Percentiles rank a stretch among this genome's conserved stretches.
Evolutionary conservation across 225 moss, liverwort and hornwort species (phyloP).

Genomic region (Takakia lepidozioides): DNA sequence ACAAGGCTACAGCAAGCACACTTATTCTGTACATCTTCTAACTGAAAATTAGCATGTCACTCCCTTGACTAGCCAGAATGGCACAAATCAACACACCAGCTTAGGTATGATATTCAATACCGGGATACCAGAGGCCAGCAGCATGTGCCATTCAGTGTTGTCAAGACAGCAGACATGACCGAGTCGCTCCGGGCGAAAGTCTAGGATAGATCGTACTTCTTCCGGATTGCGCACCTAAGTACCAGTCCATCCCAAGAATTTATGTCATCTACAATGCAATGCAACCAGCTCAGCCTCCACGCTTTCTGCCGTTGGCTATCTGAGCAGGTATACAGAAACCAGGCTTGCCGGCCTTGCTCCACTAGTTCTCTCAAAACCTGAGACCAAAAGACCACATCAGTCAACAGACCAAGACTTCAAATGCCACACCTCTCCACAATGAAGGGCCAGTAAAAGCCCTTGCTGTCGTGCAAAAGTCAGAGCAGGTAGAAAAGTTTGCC

Average conservation of each 20-base stretch:
- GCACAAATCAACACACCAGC: too few species aligned
- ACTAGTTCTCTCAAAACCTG: too few species aligned
- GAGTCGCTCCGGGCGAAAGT: constrained; percentile 60
- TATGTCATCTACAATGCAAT: constrained; percentile 4
- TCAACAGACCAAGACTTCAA: too few species aligned
- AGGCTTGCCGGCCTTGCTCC: too few species aligned
- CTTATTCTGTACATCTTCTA: too few species aligned
- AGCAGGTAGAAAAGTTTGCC: constrained; percentile 62
- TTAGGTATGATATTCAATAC: constrained; percentile 21
- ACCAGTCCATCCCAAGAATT: constrained; percentile 13
- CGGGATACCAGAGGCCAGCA: constrained; percentile 64
- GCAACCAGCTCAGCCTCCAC: too few species aligned
- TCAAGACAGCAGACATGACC: constrained; percentile 83
- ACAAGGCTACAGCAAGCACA: too few species aligned
- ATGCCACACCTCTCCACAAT: constrained; percentile 73
- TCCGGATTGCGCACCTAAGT: constrained; percentile 50
- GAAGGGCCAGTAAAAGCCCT: constrained; percentile 69
- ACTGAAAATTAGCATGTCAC: too few species aligned
- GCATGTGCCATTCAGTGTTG: constrained; percentile 54
- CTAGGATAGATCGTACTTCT: constrained; percentile 73
- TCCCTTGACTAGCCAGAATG: too few species aligned
- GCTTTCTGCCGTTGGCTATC: too few species aligned
- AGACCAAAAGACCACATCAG: too few species aligned
- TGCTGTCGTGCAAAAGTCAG: constrained; percentile 64
- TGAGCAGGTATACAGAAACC: too few species aligned